Conservation (phyloP, 495 filamentous ascomycete genomes). For the Melanomma pulvis-pyrius region DNA sequence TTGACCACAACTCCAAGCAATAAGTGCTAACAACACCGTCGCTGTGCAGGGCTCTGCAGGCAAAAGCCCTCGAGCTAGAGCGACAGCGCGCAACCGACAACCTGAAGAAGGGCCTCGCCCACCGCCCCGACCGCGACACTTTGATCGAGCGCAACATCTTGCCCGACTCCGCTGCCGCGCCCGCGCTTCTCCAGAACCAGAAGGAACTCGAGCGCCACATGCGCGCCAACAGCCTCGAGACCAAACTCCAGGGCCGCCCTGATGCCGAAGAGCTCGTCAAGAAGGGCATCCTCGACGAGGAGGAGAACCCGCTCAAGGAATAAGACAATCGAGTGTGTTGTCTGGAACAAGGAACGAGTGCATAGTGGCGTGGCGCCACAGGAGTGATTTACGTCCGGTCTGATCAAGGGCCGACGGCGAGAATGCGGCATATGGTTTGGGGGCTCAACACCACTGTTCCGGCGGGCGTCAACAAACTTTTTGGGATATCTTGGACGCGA, state of each 20-base stretch:
- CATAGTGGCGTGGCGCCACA: not conserved
- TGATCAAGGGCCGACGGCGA: not conserved
- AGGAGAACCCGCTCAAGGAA: slow-evolving; percentile 29
- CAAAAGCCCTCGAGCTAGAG: slow-evolving; percentile 63
- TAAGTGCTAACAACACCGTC: not conserved
- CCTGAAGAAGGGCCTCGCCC: slow-evolving; percentile 67
- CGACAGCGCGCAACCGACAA: slow-evolving; percentile 65
- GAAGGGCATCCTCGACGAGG: slow-evolving; percentile 64
- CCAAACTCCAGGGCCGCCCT: slow-evolving; percentile 76
- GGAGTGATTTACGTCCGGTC: not conserved
- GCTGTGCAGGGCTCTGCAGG: slow-evolving; percentile 64
- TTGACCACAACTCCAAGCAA: not conserved
- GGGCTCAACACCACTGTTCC: not conserved
- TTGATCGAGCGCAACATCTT: slow-evolving; percentile 85
- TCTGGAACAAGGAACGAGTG: not conserved
- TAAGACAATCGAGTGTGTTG: not conserved
- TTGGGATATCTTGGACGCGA: not conserved
- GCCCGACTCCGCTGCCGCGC: slow-evolving; percentile 72
- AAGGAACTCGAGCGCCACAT: slow-evolving; percentile 82
- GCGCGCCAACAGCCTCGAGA: slow-evolving; percentile 80
- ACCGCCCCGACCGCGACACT: slow-evolving; percentile 65
- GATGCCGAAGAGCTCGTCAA: slow-evolving; percentile 73
- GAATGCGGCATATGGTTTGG: not conserved
- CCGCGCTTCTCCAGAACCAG: slow-evolving; percentile 74
- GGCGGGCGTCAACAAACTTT: not conserved